Percentiles rank a stretch among this genome's conserved stretches.
Evolutionary conservation across 2,329 filamentous ascomycete species (phyloP).

Genomic region (Stachybotrys elegans): DNA sequence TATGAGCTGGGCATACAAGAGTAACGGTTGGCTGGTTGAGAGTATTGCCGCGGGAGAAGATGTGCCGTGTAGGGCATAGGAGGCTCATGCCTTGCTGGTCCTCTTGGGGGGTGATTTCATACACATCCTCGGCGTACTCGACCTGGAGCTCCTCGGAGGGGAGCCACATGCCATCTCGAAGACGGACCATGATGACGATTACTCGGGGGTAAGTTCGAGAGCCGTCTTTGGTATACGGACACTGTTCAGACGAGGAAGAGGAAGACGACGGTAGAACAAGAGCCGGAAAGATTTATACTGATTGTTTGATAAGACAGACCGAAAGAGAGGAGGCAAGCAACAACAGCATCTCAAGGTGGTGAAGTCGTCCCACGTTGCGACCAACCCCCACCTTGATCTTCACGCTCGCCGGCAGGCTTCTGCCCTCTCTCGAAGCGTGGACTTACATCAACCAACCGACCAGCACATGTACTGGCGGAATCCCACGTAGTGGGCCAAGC

Average conservation of each 20-base stretch:
- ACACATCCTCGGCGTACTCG: slow-evolving; percentile 63
- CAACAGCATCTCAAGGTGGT: no score
- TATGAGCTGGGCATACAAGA: slow-evolving; percentile 11
- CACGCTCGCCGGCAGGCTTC: no score
- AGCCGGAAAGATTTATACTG: no score
- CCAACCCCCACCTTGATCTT: no score
- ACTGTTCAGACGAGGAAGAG: no score
- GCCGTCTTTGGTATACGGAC: neutral
- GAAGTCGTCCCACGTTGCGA: no score
- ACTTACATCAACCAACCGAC: no score
- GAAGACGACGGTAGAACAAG: neutral
- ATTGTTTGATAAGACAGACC: no score
- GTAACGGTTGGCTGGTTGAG: slow-evolving; percentile 51
- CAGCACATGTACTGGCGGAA: no score
- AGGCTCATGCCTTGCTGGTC: slow-evolving; percentile 44
- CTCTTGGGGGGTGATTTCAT: slow-evolving; percentile 39
- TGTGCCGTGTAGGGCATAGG: slow-evolving; percentile 51
- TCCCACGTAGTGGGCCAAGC: no score
- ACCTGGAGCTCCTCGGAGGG: slow-evolving; percentile 54
- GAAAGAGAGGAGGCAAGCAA: no score
- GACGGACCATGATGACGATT: slow-evolving; percentile 22
- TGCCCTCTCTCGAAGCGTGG: no score
- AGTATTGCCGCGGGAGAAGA: slow-evolving; percentile 48
- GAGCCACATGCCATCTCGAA: slow-evolving; percentile 53
- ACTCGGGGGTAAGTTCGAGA: neutral